phyloP scores from a whole-genome alignment of 768 basidiomycete species.

The Trametes elegans region DNA sequence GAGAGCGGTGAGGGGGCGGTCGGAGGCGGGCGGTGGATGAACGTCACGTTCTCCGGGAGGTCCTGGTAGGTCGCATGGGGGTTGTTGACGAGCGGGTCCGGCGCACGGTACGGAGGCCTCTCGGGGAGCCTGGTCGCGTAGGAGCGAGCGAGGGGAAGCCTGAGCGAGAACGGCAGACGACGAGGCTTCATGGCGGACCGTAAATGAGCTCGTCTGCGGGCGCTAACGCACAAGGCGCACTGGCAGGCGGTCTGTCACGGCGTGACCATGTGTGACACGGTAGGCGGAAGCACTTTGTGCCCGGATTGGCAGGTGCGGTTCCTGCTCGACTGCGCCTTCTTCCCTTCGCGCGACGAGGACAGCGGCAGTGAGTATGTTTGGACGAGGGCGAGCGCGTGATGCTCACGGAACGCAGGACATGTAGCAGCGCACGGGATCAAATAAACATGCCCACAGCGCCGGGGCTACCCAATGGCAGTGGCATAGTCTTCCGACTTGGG shows the following conservation, averaged over 20 bases:
- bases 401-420: not conserved
- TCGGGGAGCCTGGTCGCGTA: slow-evolving; percentile 31
- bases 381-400: not conserved
- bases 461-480: too few relatives aligned
- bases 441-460: too few relatives aligned
- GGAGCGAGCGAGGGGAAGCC: slow-evolving; percentile 16
- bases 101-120: slow-evolving; percentile 28
- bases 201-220: not conserved
- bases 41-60: slow-evolving; percentile 50
- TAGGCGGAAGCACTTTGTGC: not conserved
- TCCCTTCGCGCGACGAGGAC: too few relatives aligned
- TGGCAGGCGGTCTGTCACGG: not conserved
- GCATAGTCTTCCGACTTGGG: too few relatives aligned
- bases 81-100: slow-evolving; percentile 32
- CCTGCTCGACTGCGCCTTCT: not conserved
- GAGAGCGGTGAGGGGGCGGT: slow-evolving; percentile 73
- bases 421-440: not conserved
- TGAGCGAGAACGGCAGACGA: slow-evolving; percentile 13
- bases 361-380: not conserved
- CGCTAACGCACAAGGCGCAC: not conserved
- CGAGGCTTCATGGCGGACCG: slow-evolving; percentile 19
- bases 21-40: slow-evolving; percentile 84
- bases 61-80: slow-evolving; percentile 23
- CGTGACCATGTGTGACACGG: not conserved
- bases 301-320: slow-evolving; percentile 4